Evolutionary conservation across 345 rosid species (phyloP).

Genomic region (Fremontodendron californicum): DNA sequence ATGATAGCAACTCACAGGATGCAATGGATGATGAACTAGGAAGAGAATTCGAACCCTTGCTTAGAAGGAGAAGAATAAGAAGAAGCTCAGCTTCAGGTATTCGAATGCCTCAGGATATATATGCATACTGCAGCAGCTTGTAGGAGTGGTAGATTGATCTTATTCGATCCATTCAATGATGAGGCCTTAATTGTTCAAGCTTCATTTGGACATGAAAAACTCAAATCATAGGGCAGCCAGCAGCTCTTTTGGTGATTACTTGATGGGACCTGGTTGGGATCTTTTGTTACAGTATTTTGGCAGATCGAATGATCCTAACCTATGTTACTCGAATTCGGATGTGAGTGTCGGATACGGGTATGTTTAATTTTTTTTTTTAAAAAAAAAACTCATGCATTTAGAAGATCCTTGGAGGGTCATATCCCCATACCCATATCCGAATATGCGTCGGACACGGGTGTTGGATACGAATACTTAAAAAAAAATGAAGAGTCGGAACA

Average conservation of each 20-base stretch:
- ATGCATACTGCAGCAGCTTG: not conserved
- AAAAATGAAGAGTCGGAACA: no score
- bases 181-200: constrained; percentile 35
- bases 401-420: no score
- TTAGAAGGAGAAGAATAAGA: constrained; percentile 21
- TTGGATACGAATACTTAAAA: no score
- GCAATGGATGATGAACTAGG: constrained; percentile 20
- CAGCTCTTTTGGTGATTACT: constrained; percentile 29
- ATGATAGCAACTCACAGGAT: constrained; percentile 8
- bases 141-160: constrained; percentile 20
- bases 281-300: constrained; percentile 36
- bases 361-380: no score
- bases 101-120: constrained; percentile 28
- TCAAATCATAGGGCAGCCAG: constrained; percentile 13
- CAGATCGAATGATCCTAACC: constrained; percentile 35
- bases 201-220: constrained; percentile 10
- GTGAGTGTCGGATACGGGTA: no score
- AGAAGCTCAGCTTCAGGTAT: constrained; percentile 19
- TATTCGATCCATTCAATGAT: constrained; percentile 35
- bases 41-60: constrained; percentile 23
- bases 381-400: no score
- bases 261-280: constrained; percentile 44
- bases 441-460: no score
- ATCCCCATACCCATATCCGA: no score
- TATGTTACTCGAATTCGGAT: no score